Base-by-base conservation (phyloP, 352 stramenopile genomes). In the Pythium coloratum region DNA sequence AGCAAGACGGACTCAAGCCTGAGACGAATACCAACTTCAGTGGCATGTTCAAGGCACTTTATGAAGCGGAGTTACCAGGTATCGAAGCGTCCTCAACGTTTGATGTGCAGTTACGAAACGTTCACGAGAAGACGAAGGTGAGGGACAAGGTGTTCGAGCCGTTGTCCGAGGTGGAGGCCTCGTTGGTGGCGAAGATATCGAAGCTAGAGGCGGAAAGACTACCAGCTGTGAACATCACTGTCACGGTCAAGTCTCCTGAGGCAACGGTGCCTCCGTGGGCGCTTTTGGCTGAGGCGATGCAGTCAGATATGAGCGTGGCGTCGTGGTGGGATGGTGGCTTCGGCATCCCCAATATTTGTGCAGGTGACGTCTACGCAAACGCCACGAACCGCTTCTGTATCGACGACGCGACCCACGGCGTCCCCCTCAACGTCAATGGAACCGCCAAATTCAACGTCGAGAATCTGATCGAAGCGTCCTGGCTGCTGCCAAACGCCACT, bases 271-370 rank as follows among this genome's bases (percentile, higher is more conserved):
- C 86, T 4, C 86, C 86, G 0, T 94, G 86, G 86, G 69, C 76
- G 6, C 56, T 94, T n/a, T 68, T 90, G 14, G 75, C 84, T 1
- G 75, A 84, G 4, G 63, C 73, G 40, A 62, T 92, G 6, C 69
- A 71, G 30, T 82, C 78, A 1, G 86, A 94, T 58, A 46, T 94
- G 46, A 94, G 86, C 60, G 84, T 92, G 28, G 86, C 86, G 14
- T 87, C 81, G 30, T 94, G 86, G 86, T 92, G 83, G 86, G 86
- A 94, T 56, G 78, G 79, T 6, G 80, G 73, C 55, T 91, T 78
- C 33, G 86, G 86, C 1, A 90, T 88, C 34, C 84, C 86, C 1
- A 91, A 73, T 42, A 84, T 94, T 46, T 94, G 86, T 49, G 86
- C 82, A 3, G 84, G 83, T 9, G 86, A 94, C 42, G 65, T 80